These are phyloP conservation scores for Saturnispora zaruensis DNA, from an alignment of 805 yeast genomes.

Conservation along the genomic window DNA sequence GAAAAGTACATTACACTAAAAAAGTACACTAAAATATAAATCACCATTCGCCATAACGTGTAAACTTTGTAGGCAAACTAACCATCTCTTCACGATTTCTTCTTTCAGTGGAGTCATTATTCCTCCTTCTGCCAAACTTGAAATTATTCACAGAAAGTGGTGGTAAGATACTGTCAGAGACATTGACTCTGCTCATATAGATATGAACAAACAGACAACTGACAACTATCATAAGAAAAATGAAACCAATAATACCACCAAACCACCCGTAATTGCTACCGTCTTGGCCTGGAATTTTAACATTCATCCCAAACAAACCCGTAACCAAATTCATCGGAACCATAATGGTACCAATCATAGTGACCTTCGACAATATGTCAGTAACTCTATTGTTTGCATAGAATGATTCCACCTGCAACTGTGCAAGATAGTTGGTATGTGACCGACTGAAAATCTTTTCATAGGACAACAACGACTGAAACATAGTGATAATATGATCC, in stretches of 20 bases:
- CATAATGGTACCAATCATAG: constrained; percentile 80
- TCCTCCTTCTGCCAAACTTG: constrained; percentile 22
- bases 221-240: constrained; percentile 20
- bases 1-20: too few species aligned
- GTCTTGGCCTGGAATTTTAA: constrained; percentile 64
- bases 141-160: constrained; percentile 24
- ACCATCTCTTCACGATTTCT: constrained; percentile 20
- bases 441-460: constrained; percentile 91
- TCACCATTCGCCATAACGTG: constrained; percentile 27
- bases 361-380: constrained; percentile 79
- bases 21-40: neutral
- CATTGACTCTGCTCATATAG: constrained; percentile 20
- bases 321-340: constrained; percentile 87
- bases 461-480: constrained; percentile 78
- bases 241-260: constrained; percentile 28
- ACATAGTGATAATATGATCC: constrained; percentile 95
- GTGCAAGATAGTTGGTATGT: constrained; percentile 88
- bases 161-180: constrained; percentile 8
- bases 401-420: constrained; percentile 86
- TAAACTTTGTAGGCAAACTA: constrained; percentile 27
- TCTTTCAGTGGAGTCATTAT: constrained; percentile 10
- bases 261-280: constrained; percentile 45
- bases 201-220: constrained; percentile 19
- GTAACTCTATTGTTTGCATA: constrained; percentile 79
- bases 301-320: constrained; percentile 96